Percentiles rank a stretch among this genome's conserved stretches.
These are phyloP conservation scores for Barnettozyma vustinii DNA, from an alignment of 805 yeast genomes.

Conservation along the genomic window DNA sequence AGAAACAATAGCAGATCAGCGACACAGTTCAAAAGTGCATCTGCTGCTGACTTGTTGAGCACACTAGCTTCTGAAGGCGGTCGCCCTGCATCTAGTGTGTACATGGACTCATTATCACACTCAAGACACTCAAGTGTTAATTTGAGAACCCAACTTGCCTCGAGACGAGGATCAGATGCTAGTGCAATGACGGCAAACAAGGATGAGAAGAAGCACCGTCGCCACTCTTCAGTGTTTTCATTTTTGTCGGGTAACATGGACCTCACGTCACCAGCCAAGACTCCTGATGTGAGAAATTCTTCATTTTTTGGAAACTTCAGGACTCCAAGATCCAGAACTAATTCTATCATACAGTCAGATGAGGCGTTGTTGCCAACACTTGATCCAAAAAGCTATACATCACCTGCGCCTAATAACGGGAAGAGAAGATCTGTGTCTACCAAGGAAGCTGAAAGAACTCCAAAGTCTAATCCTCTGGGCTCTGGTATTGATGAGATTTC, in stretches of 20 bases:
- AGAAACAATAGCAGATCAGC: slow-evolving; percentile 8
- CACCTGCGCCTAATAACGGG: slow-evolving; percentile 14
- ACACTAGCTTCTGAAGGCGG: slow-evolving; percentile 14
- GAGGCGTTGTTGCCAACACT: slow-evolving; percentile 11
- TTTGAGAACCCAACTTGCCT: slow-evolving; percentile 28
- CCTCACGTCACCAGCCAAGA: slow-evolving; percentile 10
- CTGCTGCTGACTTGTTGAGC: slow-evolving; percentile 30
- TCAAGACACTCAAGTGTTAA: slow-evolving; percentile 32
- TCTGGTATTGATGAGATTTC: neutral
- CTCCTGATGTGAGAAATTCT: slow-evolving; percentile 7
- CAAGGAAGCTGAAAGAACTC: slow-evolving; percentile 30
- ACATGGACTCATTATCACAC: slow-evolving; percentile 33
- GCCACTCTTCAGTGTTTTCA: slow-evolving; percentile 57
- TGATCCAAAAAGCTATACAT: slow-evolving; percentile 8
- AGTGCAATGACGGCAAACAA: slow-evolving; percentile 22
- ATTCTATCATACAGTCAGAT: slow-evolving; percentile 3
- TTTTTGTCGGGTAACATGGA: slow-evolving; percentile 30
- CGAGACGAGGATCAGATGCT: slow-evolving; percentile 40
- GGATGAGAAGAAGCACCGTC: slow-evolving; percentile 38
- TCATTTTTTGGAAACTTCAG: slow-evolving; percentile 4
- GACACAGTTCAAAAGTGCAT: slow-evolving; percentile 2
- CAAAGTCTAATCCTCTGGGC: neutral
- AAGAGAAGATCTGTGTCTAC: slow-evolving; percentile 50
- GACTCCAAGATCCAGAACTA: slow-evolving; percentile 2
- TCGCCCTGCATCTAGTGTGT: slow-evolving; percentile 48